Evolutionary conservation across 164 flowering plant genomes (phyloP), one percentile per base, ranked within the genome.

Genomic region (Vitis riparia): DNA sequence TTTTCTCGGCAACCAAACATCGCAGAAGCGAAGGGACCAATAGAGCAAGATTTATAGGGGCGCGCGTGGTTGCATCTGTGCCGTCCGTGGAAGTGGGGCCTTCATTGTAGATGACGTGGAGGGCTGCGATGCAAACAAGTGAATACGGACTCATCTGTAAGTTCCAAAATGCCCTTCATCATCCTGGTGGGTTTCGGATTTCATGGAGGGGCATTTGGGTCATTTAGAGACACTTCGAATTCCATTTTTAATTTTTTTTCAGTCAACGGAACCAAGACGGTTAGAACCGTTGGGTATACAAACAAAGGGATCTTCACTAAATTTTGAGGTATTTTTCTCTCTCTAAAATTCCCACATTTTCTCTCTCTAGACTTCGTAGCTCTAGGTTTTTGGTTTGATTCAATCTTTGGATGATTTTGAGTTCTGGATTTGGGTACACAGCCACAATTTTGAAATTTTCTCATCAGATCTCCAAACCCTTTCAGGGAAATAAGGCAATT

Each of bases 1-100:
- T 53, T 53, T 53, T 53, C 56, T 53, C n/a, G 56, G 16, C 56
- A 53, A 53, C 56, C 56, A 53, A 53, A 53, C 56, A 53, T 5
- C 15, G 16, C 14, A 5, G 5, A 13, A 53, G 27, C 27, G 27
- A 53, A 2, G n/a, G 6, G 44, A 6, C 44, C 0, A 37, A 37
- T 37, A 37, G 44, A 3, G 7, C 44, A 37, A 37, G 44, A 23
- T 37, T 37, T 37, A 6, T 37, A 37, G 7, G 44, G 44, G 44
- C 44, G 44, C 44, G 44, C 2, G 27, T 23, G 27, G 27, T 23
- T 23, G 27, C 27, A 23, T 37, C 44, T 37, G 44, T 37, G 44
- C 44, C 44, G 44, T 37, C 44, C 44, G 44, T 37, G 44, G 7
- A 37, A 3, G 44, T 37, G 44, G 44, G 44, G 44, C 44, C 44